Base-by-base conservation (phyloP, 2,329 filamentous ascomycete species). In the Cladorrhinum sp. region DNA sequence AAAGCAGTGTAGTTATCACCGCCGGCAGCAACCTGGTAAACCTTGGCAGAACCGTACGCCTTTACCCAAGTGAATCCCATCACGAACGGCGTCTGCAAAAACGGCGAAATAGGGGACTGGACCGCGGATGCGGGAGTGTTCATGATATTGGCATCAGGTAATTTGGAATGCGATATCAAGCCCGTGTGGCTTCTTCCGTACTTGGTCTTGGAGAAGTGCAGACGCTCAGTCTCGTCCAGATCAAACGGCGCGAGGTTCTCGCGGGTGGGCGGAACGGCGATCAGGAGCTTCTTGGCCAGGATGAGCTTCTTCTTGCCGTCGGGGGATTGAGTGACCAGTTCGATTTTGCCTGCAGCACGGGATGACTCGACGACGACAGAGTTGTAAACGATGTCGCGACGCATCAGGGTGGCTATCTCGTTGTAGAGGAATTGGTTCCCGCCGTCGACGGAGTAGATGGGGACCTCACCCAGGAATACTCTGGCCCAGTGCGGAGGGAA, bases 221-320 rank as follows among this genome's bases (percentile, higher is more conserved):
- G 16, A 1, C 18, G 2, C 56, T 67, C 66, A 8, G 32, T 12
- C 0, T 61, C 20, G 56, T 74, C 69, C 10, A 74, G 68, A 41
- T 72, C 68, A 58, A 76, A 73, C 2, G 68, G 66, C 3, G 62
- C 32, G 51, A 76, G 53, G 57, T 72, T 72, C 6, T 66, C 60
- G 0, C 67, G 55, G 5, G 67, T 73, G 0, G 74, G 75, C 9
- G 73, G 71, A 29, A 74, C 68, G 13, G 75, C 65, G 54, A 77
- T 55, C 16, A 78, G 65, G 2, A 76, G 65, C 36, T 68, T 67
- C 57, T 71, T 71, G 9, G 73, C 73, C 22, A 64, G 50, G 50
- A 77, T 70, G 56, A 60, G 64, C n/a, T 63, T 66, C 22, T 32
- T 32, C 27, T 58, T 56, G 45, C 58, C 58, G 25, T 57, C 36